Percentiles rank a stretch among this genome's conserved stretches.
Conservation (phyloP, 495 filamentous ascomycete genomes). For the Echria macrotheca region DNA sequence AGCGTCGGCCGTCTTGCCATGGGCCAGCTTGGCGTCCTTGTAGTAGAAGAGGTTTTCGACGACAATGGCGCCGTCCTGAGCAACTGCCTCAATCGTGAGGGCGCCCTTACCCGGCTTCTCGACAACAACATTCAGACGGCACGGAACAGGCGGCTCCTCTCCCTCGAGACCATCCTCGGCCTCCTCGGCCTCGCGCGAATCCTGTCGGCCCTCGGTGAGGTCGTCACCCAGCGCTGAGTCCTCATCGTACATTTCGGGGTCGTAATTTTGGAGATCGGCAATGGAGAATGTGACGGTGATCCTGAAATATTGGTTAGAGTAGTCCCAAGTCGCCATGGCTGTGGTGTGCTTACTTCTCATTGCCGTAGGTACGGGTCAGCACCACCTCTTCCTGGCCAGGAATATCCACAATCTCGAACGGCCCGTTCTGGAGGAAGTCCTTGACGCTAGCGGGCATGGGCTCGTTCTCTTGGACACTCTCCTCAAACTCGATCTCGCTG, state of each 20-base stretch:
- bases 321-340: background rate
- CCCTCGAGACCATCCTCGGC: slow-evolving; percentile 44
- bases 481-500: slow-evolving; percentile 67
- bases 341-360: slow-evolving; percentile 66
- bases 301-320: slow-evolving; percentile 35
- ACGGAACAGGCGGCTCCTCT: slow-evolving; percentile 63
- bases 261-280: slow-evolving; percentile 74
- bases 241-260: slow-evolving; percentile 39
- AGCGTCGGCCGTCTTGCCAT: slow-evolving; percentile 40
- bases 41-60: slow-evolving; percentile 92
- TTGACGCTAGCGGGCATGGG: slow-evolving; percentile 57
- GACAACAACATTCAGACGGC: slow-evolving; percentile 77
- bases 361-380: slow-evolving; percentile 73
- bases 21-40: slow-evolving; percentile 63
- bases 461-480: slow-evolving; percentile 51
- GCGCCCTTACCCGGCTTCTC: slow-evolving; percentile 78
- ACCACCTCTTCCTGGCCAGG: slow-evolving; percentile 82
- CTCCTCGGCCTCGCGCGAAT: slow-evolving; percentile 43
- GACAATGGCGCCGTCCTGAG: slow-evolving; percentile 79
- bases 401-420: slow-evolving; percentile 69
- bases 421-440: slow-evolving; percentile 66
- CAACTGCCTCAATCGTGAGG: slow-evolving; percentile 78
- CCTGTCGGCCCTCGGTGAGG: slow-evolving; percentile 42
- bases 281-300: slow-evolving; percentile 93
- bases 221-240: slow-evolving; percentile 66